Conservation (phyloP, 371 early-diverging fungal species). For the Rhizomucor pusillus region DNA sequence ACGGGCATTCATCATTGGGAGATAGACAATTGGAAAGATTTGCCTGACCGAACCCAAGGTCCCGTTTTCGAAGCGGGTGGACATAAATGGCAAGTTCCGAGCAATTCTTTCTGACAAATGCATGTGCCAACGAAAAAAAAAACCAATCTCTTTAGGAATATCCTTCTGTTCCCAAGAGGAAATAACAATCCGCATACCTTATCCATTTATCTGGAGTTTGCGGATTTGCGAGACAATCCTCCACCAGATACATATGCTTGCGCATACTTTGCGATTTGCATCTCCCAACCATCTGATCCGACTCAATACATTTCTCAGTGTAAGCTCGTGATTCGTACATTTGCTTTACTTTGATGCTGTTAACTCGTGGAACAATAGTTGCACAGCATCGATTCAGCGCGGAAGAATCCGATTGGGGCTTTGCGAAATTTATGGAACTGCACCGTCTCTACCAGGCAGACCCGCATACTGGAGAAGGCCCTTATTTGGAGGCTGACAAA, state of each 20-base stretch:
- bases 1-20: slow-evolving; percentile 47
- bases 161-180: slow-evolving; percentile 86
- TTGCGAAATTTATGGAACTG: slow-evolving; percentile 74
- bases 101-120: no score
- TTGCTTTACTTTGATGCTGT: slow-evolving; percentile 55
- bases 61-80: slow-evolving; percentile 56
- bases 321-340: slow-evolving; percentile 48
- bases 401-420: slow-evolving; percentile 94
- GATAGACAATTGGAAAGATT: slow-evolving; percentile 38
- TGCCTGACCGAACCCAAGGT: slow-evolving; percentile 50
- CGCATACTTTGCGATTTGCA: slow-evolving; percentile 79
- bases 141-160: no score
- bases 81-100: slow-evolving; percentile 55
- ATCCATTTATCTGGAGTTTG: slow-evolving; percentile 80
- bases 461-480: slow-evolving; percentile 39
- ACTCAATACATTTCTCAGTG: no score
- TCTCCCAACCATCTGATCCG: slow-evolving; percentile 77
- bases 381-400: slow-evolving; percentile 84
- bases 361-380: no score
- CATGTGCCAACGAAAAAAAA: no score
- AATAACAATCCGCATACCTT: slow-evolving; percentile 72
- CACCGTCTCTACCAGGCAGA: slow-evolving; percentile 41
- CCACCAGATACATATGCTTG: slow-evolving; percentile 84
- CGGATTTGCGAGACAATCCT: slow-evolving; percentile 62
- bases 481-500: slow-evolving; percentile 63